Evolutionary conservation across 2,329 filamentous ascomycete genomes (phyloP), one percentile per base, ranked within the genome.

Genomic region (Fusarium agapanthi): DNA sequence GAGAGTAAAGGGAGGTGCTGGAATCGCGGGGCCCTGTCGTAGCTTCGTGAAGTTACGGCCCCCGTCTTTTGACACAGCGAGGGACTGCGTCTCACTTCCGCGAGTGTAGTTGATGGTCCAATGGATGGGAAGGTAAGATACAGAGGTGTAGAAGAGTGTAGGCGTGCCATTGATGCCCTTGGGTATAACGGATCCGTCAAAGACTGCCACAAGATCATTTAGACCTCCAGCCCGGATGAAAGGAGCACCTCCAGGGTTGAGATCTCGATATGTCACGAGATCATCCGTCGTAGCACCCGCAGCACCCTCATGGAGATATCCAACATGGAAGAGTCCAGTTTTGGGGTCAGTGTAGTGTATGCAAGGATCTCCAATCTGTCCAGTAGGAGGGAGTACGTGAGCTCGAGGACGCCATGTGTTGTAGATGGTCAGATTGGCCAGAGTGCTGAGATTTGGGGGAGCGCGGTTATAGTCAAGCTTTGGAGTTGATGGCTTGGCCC

Each of bases 51-150:
- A 75, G 28, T 76, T 76, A 3, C 72, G 67, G 13, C 74, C 74
- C 20, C 74, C 74, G 81, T 83, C 82, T 80, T 62, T 82, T 76
- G 78, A 81, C 10, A 84, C 79, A 4, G 84, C 85, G 3, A 86
- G 76, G 20, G 81, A 82, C 57, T 86, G 83, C 1, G 84, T 83
- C 69, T 87, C 85, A 41, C 82, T 83, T 13, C 83, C 84, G 15
- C 82, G 80, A n/a, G 80, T 83, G 66, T 86, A 85, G 32, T 79
- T 77, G 41, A 85, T 80, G 14, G 82, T 85, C 84, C 84, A 86
- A 43, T 84, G 81, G 18, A 86, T 85, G 0, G 84, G 84, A 13
- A 85, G 72, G 66, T 80, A 84, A 24, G 80, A 81, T 18, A 86
- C 83, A 5, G 82, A 83, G 7, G 84, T 85, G 66, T 86, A 86